These are phyloP conservation scores for Cutaneotrichosporon dermatis DNA, from an alignment of 1,284 basidiomycete genomes.

Conservation along the genomic window DNA sequence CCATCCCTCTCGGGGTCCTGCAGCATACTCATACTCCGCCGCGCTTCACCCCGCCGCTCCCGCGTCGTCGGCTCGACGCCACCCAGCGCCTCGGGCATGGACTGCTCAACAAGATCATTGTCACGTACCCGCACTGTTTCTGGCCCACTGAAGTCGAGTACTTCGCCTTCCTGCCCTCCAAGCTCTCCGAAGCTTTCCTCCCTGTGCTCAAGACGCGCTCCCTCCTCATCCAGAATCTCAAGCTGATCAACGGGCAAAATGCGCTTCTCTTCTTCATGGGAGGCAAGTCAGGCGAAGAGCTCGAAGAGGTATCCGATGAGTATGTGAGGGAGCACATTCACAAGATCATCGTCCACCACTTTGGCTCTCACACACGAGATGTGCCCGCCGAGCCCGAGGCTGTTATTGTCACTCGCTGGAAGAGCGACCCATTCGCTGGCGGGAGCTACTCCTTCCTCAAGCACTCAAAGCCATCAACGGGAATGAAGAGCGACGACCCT, in stretches of 20 bases:
- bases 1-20: not conserved
- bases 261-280: constrained; percentile 1
- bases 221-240: not conserved
- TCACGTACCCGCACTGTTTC: not conserved
- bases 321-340: not conserved
- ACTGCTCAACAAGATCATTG: not conserved
- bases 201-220: not conserved
- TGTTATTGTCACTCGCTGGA: not conserved
- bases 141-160: not conserved
- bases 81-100: not conserved
- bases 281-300: not conserved
- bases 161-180: not conserved
- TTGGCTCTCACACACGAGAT: not conserved
- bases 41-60: not conserved
- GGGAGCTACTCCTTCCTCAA: not conserved
- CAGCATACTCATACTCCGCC: not conserved
- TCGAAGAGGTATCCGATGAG: not conserved
- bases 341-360: constrained; percentile 1
- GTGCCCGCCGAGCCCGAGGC: not conserved
- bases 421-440: not conserved
- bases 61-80: not conserved
- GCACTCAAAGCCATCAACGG: no score
- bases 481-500: no score
- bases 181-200: not conserved
- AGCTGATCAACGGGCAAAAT: not conserved